Evolutionary conservation across 306 rosid genomes (phyloP).

Genomic region (Casuarina cunninghamiana): DNA sequence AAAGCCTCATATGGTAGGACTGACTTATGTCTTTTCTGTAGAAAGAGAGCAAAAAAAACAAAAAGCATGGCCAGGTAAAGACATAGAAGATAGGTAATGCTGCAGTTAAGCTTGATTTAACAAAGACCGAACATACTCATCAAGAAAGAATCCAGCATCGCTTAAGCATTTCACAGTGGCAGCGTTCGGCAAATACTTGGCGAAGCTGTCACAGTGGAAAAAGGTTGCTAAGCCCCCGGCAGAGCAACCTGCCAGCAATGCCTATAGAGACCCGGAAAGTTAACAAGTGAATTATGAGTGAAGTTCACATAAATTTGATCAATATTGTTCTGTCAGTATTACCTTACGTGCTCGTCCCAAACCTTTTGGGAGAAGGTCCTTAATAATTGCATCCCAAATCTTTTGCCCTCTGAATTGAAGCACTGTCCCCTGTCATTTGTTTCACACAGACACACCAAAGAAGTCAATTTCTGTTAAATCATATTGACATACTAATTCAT

Average conservation of each 20-base stretch:
- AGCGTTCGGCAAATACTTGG: slow-evolving; percentile 60
- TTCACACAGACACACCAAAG: slow-evolving; percentile 29
- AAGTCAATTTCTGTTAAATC: not conserved
- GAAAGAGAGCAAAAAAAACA: not conserved
- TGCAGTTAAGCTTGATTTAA: slow-evolving; percentile 4
- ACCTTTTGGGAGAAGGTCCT: slow-evolving; percentile 87
- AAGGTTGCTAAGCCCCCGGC: slow-evolving; percentile 96
- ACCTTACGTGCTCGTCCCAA: slow-evolving; percentile 75
- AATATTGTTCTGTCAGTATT: slow-evolving; percentile 1
- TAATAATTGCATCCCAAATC: slow-evolving; percentile 92
- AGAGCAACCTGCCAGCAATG: slow-evolving; percentile 93
- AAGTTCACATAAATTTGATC: slow-evolving; percentile 17
- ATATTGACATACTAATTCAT: not conserved
- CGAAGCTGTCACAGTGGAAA: slow-evolving; percentile 75
- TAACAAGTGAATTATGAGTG: not conserved
- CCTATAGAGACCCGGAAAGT: slow-evolving; percentile 41
- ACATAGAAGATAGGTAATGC: slow-evolving; percentile 7
- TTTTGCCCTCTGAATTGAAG: slow-evolving; percentile 93
- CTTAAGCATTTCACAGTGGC: slow-evolving; percentile 83
- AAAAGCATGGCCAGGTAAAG: slow-evolving; percentile 6
- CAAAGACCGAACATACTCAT: slow-evolving; percentile 40
- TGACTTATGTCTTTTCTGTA: slow-evolving; percentile 68
- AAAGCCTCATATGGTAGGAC: slow-evolving; percentile 68
- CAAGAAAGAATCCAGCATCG: slow-evolving; percentile 96
- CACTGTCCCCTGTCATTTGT: slow-evolving; percentile 62